These are phyloP conservation scores for Puccinia brachypodii DNA, from an alignment of 1,284 basidiomycete species.

Conservation along the genomic window DNA sequence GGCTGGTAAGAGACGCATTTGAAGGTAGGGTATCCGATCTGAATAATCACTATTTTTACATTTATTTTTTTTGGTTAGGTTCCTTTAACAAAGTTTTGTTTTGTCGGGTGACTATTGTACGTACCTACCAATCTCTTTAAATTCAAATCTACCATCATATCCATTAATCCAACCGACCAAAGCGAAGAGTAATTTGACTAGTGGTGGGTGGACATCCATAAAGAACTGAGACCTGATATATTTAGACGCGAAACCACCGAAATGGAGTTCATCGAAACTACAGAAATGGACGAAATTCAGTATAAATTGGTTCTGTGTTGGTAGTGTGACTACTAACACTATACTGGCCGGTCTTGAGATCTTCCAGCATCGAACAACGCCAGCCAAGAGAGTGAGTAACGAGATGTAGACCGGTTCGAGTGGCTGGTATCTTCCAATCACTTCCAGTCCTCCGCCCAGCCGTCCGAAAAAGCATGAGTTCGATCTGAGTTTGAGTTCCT, in stretches of 20 bases:
- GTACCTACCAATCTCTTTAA: conserved; percentile 92
- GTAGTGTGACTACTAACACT: conserved; percentile 5
- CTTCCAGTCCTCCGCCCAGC: conserved; percentile 34
- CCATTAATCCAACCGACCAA: conserved; percentile 82
- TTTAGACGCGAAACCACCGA: conserved; percentile 88
- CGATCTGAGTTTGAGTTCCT: no score
- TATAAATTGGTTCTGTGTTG: neutral
- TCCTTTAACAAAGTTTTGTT: no score
- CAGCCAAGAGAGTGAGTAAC: conserved; percentile 21
- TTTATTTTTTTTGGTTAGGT: no score
- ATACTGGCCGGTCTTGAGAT: conserved; percentile 36
- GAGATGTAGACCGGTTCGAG: neutral
- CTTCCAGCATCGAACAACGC: conserved; percentile 11
- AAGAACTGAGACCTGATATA: conserved; percentile 83
- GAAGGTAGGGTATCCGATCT: conserved; percentile 81
- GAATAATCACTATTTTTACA: conserved; percentile 17
- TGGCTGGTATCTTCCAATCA: neutral
- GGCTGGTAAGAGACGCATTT: conserved; percentile 91
- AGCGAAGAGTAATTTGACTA: conserved; percentile 93
- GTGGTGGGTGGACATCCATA: conserved; percentile 95
- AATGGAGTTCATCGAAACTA: conserved; percentile 96
- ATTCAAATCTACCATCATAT: conserved; percentile 93
- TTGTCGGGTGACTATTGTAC: no score
- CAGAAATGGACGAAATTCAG: neutral
- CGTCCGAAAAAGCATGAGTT: neutral